A percentile compares a stretch with the other conserved stretches of the same genome.
Evolutionary conservation across 345 rosid species (phyloP).

Genomic region (Hibiscus mutabilis): DNA sequence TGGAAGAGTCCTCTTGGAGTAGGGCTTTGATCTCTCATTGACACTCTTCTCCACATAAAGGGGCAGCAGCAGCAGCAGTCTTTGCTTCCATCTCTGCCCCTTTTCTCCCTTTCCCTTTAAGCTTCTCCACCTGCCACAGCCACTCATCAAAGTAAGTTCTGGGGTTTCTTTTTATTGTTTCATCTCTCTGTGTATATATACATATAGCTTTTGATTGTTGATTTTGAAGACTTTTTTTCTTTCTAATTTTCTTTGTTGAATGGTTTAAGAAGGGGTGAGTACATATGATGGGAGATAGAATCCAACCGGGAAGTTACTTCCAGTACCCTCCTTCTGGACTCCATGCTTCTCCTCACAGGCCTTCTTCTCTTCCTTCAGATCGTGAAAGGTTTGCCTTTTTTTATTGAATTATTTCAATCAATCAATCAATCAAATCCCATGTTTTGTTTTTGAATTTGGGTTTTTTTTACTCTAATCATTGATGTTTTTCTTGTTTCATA

Average conservation of each 20-base stretch:
- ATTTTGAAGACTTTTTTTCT: background rate
- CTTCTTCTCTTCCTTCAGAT: slow-evolving; percentile 58
- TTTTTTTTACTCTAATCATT: slow-evolving; percentile 13
- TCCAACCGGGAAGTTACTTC: slow-evolving; percentile 75
- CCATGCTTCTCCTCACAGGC: slow-evolving; percentile 81
- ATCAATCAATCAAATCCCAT: background rate
- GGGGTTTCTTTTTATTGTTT: background rate
- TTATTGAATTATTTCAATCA: background rate
- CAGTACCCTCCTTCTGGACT: slow-evolving; percentile 74
- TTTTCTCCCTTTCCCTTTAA: background rate
- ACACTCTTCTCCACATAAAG: slow-evolving; percentile 13
- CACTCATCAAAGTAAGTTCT: background rate
- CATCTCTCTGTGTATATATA: background rate
- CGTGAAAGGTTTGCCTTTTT: slow-evolving; percentile 39
- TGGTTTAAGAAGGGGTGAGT: background rate
- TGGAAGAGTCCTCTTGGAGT: slow-evolving; percentile 21
- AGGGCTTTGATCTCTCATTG: slow-evolving; percentile 27
- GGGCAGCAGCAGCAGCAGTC: background rate
- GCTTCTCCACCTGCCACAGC: slow-evolving; percentile 3
- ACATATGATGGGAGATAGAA: slow-evolving; percentile 71
- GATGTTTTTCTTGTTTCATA: background rate
- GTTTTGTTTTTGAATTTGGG: slow-evolving; percentile 9
- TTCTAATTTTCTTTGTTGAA: slow-evolving; percentile 7
- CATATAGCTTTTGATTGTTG: background rate
- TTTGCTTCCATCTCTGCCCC: background rate